phyloP scores from a whole-genome alignment of 2,329 filamentous ascomycete genomes.

The Mariannaea sp. region DNA sequence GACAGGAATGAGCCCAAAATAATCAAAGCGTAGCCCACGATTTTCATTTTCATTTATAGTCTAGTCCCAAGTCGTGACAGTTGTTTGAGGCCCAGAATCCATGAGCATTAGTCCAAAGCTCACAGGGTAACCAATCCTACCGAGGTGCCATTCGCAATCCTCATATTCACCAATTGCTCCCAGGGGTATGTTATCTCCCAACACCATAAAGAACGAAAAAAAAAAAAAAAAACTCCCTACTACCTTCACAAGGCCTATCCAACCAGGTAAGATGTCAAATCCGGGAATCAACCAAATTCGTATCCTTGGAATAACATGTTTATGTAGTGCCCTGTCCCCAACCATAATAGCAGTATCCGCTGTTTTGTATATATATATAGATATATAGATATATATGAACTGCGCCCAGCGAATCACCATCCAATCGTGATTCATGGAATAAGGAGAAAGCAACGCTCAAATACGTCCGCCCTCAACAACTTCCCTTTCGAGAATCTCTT shows the following conservation, averaged over 20 bases:
- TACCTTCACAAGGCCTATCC: constrained; percentile 5
- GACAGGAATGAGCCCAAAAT: neutral
- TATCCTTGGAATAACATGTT: constrained; percentile 3
- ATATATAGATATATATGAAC: constrained; percentile 9
- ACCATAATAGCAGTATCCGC: constrained; percentile 23
- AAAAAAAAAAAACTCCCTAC: too few species aligned
- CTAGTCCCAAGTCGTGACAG: neutral
- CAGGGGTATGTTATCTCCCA: constrained; percentile 16
- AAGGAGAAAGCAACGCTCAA: constrained; percentile 29
- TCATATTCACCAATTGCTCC: neutral
- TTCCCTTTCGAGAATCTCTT: constrained; percentile 69
- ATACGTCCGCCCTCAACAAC: constrained; percentile 63
- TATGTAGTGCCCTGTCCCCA: constrained; percentile 24
- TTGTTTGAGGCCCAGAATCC: too few species aligned
- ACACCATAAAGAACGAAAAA: constrained; percentile 22
- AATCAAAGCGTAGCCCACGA: constrained; percentile 11
- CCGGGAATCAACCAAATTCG: constrained; percentile 1
- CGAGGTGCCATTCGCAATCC: constrained; percentile 7
- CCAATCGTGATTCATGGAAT: constrained; percentile 16
- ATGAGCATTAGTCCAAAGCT: neutral
- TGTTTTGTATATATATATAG: constrained; percentile 19
- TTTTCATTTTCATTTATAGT: neutral
- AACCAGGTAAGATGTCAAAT: constrained; percentile 3
- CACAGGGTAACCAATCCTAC: too few species aligned
- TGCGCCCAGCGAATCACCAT: constrained; percentile 1